A percentile compares a stretch with the other conserved stretches of the same genome.
Evolutionary conservation across 116 monocot genomes (phyloP).

Genomic region (Dioscorea cayenensis): DNA sequence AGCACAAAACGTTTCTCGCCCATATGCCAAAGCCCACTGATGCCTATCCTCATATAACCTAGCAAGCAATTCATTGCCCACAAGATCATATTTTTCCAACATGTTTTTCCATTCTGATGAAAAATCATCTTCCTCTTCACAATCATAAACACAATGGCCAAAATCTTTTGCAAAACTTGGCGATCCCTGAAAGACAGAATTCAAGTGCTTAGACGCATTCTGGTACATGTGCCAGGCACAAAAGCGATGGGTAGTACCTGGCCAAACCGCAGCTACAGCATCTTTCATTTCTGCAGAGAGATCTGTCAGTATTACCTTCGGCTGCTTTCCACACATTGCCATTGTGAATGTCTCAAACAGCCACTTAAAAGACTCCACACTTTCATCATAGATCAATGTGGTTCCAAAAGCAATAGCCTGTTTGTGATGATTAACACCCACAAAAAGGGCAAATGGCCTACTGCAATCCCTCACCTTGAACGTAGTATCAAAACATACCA

Average conservation of each 20-base stretch:
- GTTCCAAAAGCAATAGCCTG: constrained; percentile 7
- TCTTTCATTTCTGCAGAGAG: background rate
- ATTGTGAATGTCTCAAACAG: constrained; percentile 7
- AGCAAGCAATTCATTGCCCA: constrained; percentile 4
- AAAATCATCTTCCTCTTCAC: constrained; percentile 8
- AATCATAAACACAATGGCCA: constrained; percentile 2
- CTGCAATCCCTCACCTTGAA: background rate
- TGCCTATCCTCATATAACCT: constrained; percentile 6
- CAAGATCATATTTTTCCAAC: constrained; percentile 7
- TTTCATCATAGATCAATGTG: constrained; percentile 1
- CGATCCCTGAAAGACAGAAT: constrained; percentile 2
- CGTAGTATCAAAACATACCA: constrained; percentile 9
- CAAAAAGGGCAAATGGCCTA: constrained; percentile 8
- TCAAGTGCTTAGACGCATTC: constrained; percentile 2
- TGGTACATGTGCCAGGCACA: constrained; percentile 8
- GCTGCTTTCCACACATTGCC: constrained; percentile 8
- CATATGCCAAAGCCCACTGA: constrained; percentile 8
- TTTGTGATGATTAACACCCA: constrained; percentile 14
- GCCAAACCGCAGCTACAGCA: constrained; percentile 9
- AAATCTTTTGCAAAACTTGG: constrained; percentile 11
- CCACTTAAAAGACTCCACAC: constrained; percentile 9
- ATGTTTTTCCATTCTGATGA: constrained; percentile 3
- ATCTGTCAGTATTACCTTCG: constrained; percentile 3
- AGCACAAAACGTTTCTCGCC: constrained; percentile 11
- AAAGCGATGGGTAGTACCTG: constrained; percentile 4